Percentiles rank a stretch among this genome's conserved stretches.
These are phyloP conservation scores for Sordariomycetes sp. DNA, from an alignment of 2,329 filamentous ascomycete genomes.

Conservation along the genomic window DNA sequence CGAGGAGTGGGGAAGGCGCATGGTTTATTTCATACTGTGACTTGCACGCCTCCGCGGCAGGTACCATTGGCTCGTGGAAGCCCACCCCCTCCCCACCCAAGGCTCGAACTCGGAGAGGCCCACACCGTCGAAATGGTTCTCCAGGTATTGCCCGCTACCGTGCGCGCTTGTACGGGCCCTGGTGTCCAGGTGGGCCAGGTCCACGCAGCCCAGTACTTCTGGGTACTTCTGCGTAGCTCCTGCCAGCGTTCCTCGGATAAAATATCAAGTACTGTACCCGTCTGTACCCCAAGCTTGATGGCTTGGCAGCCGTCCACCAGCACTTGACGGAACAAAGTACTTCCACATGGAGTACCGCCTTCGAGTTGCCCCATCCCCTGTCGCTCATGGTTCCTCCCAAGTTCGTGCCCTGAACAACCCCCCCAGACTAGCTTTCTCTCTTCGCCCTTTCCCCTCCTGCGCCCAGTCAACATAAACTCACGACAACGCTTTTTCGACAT, in stretches of 20 bases:
- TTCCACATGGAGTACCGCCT: background rate
- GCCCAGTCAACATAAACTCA: background rate
- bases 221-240: background rate
- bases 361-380: background rate
- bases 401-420: background rate
- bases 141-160: background rate
- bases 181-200: background rate
- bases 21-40: background rate
- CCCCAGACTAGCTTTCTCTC: background rate
- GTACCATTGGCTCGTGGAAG: background rate
- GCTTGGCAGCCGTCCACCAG: background rate
- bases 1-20: background rate
- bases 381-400: slow-evolving; percentile 1
- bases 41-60: background rate
- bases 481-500: background rate
- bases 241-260: background rate
- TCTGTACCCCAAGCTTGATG: background rate
- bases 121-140: background rate
- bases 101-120: background rate
- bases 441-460: background rate
- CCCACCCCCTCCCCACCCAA: background rate
- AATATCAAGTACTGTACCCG: background rate
- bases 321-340: background rate
- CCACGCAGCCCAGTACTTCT: background rate
- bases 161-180: background rate